phyloP scores from a whole-genome alignment of 306 rosid genomes.

The Gastrolobium villosum region DNA sequence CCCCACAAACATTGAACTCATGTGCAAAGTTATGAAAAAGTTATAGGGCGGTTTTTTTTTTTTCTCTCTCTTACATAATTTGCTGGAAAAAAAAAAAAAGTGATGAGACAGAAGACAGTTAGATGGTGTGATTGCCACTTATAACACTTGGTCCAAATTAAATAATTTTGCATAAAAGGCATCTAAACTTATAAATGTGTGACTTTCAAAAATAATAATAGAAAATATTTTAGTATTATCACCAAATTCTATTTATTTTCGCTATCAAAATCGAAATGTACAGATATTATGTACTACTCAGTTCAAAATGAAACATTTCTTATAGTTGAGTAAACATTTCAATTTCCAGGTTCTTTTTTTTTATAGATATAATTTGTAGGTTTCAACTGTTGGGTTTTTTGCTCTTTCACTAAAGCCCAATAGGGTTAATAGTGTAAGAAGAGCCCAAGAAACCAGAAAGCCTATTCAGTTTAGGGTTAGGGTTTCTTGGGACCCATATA shows the following conservation, averaged over 20 bases:
- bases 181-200: background rate
- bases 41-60: background rate
- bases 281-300: background rate
- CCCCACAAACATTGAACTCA: slow-evolving; percentile 45
- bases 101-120: slow-evolving; percentile 17
- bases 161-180: slow-evolving; percentile 28
- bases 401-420: too few relatives aligned
- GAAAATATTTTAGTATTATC: background rate
- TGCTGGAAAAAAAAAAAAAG: background rate
- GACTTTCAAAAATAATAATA: background rate
- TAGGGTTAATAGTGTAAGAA: too few relatives aligned
- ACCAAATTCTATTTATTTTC: background rate
- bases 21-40: slow-evolving; percentile 31
- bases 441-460: too few relatives aligned
- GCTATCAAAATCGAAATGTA: background rate
- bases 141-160: slow-evolving; percentile 7
- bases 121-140: slow-evolving; percentile 13
- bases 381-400: too few relatives aligned
- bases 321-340: background rate
- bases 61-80: background rate
- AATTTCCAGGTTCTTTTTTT: background rate
- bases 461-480: too few relatives aligned
- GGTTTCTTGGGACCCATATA: too few relatives aligned
- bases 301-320: background rate
- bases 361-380: background rate